These are phyloP conservation scores for Corchorus capsularis DNA, from an alignment of 345 rosid genomes.

Conservation along the genomic window DNA sequence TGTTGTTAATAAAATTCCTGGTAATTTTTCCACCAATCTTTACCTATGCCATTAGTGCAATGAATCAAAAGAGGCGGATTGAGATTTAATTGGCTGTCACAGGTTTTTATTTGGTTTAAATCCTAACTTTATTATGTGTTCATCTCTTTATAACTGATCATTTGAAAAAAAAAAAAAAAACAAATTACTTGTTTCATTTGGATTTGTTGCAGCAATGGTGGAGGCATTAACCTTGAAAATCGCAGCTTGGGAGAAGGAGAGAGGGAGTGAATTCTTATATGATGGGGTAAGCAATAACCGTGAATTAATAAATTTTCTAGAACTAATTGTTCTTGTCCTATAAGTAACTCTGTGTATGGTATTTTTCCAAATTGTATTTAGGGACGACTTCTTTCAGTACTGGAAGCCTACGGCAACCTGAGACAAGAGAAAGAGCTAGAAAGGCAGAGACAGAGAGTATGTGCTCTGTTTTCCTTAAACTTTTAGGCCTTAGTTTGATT, in stretches of 20 bases:
- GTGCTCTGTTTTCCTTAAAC: slow-evolving; percentile 12
- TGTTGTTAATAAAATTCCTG: slow-evolving; percentile 67
- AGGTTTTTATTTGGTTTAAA: not conserved
- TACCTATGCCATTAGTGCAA: not conserved
- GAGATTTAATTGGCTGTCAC: not conserved
- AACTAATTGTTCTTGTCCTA: not conserved
- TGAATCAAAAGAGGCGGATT: not conserved
- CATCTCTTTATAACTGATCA: not conserved
- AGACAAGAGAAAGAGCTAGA: slow-evolving; percentile 63
- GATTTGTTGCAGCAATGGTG: slow-evolving; percentile 52
- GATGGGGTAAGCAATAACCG: slow-evolving; percentile 65
- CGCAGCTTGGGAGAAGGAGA: slow-evolving; percentile 68
- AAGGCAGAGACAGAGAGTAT: slow-evolving; percentile 61
- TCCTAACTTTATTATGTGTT: not conserved
- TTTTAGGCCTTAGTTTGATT: not conserved
- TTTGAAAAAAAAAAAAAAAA: not conserved
- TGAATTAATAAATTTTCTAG: slow-evolving; percentile 3
- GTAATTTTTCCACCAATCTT: slow-evolving; percentile 32
- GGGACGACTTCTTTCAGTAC: slow-evolving; percentile 60
- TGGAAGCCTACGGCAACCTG: slow-evolving; percentile 55
- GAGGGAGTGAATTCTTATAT: slow-evolving; percentile 59
- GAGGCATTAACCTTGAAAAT: slow-evolving; percentile 55
- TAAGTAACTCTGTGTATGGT: not conserved
- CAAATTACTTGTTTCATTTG: slow-evolving; percentile 14
- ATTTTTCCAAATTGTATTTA: slow-evolving; percentile 19